Conservation (phyloP, 2,329 filamentous ascomycete species). For the Teratosphaeria destructans region DNA sequence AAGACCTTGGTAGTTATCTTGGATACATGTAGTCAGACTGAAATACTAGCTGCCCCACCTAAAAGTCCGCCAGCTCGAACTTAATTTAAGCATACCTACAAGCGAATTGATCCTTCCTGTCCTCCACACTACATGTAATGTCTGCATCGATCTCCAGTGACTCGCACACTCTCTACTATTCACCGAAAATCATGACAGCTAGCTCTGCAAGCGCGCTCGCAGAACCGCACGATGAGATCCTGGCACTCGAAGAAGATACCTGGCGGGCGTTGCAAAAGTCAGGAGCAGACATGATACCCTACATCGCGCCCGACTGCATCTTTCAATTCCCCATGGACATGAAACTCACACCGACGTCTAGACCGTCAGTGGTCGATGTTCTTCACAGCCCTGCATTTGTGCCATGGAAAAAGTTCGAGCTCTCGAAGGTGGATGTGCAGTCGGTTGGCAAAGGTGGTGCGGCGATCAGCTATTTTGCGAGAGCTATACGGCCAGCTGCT, state of each 20-base stretch:
- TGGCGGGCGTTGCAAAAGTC: slow-evolving; percentile 18
- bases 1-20: too few relatives aligned
- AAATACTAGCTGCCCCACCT: too few relatives aligned
- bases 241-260: slow-evolving; percentile 20
- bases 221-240: slow-evolving; percentile 7
- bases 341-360: slow-evolving; percentile 17
- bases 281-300: slow-evolving; percentile 17
- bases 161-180: too few relatives aligned
- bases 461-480: slow-evolving; percentile 18
- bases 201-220: not conserved
- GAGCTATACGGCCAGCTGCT: slow-evolving; percentile 13
- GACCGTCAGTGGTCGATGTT: slow-evolving; percentile 18
- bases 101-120: too few relatives aligned
- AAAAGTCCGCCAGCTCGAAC: too few relatives aligned
- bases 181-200: not conserved
- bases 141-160: too few relatives aligned
- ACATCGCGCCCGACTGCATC: slow-evolving; percentile 17
- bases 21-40: too few relatives aligned
- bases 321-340: slow-evolving; percentile 19
- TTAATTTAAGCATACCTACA: too few relatives aligned
- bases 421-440: slow-evolving; percentile 19
- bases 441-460: slow-evolving; percentile 16
- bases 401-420: slow-evolving; percentile 18
- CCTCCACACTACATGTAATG: too few relatives aligned
- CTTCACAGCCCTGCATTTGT: slow-evolving; percentile 18